Conservation (phyloP, 2,329 filamentous ascomycete species). For the Alternaria dauci region DNA sequence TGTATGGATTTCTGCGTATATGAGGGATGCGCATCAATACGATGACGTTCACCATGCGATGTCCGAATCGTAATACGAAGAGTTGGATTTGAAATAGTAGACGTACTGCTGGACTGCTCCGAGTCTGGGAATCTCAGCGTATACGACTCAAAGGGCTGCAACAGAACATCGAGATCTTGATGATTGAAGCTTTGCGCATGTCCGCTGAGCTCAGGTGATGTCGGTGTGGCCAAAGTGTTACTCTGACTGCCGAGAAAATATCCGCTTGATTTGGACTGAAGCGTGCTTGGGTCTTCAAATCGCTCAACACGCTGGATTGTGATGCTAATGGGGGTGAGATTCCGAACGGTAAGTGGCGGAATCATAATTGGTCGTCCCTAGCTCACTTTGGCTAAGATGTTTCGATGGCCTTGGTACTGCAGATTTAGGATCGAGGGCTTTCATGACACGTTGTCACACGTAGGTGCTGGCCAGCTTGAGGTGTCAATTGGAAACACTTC, state of each 20-base stretch:
- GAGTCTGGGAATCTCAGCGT: constrained; percentile 65
- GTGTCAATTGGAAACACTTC: neutral
- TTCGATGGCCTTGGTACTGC: neutral
- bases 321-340: constrained; percentile 77
- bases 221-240: constrained; percentile 39
- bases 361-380: constrained; percentile 26
- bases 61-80: constrained; percentile 78
- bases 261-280: constrained; percentile 42
- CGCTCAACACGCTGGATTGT: constrained; percentile 77
- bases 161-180: constrained; percentile 68
- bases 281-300: constrained; percentile 66
- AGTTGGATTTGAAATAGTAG: constrained; percentile 60
- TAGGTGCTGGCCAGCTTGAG: neutral
- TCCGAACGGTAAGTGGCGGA: constrained; percentile 76
- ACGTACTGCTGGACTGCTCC: neutral
- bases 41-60: constrained; percentile 68
- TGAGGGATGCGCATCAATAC: constrained; percentile 70
- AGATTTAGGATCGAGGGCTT: neutral
- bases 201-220: constrained; percentile 56
- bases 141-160: constrained; percentile 74
- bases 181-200: constrained; percentile 69
- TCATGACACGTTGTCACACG: neutral
- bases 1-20: constrained; percentile 57
- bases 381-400: neutral
- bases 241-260: constrained; percentile 45